phyloP scores from a whole-genome alignment of 371 early-diverging fungal genomes.

The Dinochytrium kinnereticum region DNA sequence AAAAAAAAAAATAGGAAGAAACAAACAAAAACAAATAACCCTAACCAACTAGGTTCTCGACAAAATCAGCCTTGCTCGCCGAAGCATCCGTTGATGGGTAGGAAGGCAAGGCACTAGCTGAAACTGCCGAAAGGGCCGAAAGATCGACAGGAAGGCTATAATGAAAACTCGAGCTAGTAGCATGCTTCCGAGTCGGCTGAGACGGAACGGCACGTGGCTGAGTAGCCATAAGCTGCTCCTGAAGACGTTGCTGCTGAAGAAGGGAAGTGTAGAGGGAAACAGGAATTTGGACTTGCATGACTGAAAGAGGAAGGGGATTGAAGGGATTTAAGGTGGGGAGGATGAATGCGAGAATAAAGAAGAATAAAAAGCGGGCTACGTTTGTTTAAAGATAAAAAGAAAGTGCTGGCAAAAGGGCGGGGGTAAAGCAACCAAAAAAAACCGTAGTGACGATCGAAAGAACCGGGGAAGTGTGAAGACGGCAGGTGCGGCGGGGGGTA shows the following conservation, averaged over 20 bases:
- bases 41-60: constrained; percentile 50
- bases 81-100: constrained; percentile 13
- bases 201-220: not conserved
- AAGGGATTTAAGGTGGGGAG: not conserved
- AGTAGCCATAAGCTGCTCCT: not conserved
- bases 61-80: constrained; percentile 37
- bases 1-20: not conserved
- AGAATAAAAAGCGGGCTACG: not conserved
- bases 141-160: constrained; percentile 13
- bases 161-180: not conserved
- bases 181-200: not conserved
- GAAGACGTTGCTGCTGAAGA: constrained; percentile 25
- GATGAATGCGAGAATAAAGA: not conserved
- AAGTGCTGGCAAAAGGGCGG: not conserved
- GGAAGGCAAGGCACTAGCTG: not conserved
- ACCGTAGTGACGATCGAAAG: not conserved
- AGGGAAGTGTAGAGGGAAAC: constrained; percentile 34
- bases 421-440: not conserved
- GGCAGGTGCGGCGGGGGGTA: not conserved
- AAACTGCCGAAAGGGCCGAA: constrained; percentile 2
- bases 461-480: not conserved
- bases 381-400: not conserved
- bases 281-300: constrained; percentile 39
- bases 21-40: not conserved
- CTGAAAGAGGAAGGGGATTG: not conserved